phyloP scores from a whole-genome alignment of 2,329 filamentous ascomycete genomes.

The Lecanicillium sp. region DNA sequence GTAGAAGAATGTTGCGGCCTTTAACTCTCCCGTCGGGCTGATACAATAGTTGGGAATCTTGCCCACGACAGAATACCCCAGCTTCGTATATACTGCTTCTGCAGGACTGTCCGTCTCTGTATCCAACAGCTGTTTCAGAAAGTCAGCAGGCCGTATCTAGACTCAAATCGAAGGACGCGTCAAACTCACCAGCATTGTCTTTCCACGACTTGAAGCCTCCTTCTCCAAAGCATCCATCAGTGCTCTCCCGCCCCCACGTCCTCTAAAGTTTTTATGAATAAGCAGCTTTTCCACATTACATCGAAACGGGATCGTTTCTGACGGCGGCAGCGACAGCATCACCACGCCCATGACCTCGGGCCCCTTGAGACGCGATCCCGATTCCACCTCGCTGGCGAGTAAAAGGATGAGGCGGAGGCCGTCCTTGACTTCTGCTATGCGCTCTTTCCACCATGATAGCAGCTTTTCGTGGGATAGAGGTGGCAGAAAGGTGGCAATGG shows the following conservation, averaged over 20 bases:
- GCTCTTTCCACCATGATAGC: slow-evolving; percentile 46
- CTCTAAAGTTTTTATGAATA: slow-evolving; percentile 41
- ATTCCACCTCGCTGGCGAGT: slow-evolving; percentile 31
- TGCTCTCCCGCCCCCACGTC: slow-evolving; percentile 40
- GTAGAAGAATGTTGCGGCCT: slow-evolving; percentile 49
- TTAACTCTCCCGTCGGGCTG: slow-evolving; percentile 38
- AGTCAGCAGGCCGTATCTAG: background rate
- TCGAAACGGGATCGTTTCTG: slow-evolving; percentile 48
- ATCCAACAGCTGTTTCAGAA: slow-evolving; percentile 35
- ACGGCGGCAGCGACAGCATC: slow-evolving; percentile 41
- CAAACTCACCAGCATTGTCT: slow-evolving; percentile 43
- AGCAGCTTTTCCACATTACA: slow-evolving; percentile 50
- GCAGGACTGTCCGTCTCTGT: slow-evolving; percentile 43
- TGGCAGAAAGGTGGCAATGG: slow-evolving; percentile 50
- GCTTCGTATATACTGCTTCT: slow-evolving; percentile 42
- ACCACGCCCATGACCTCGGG: slow-evolving; percentile 46
- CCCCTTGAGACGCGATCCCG: slow-evolving; percentile 27
- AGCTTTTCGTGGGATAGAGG: slow-evolving; percentile 49
- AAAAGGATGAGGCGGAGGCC: slow-evolving; percentile 44
- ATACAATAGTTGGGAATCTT: slow-evolving; percentile 45
- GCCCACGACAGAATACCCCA: slow-evolving; percentile 50
- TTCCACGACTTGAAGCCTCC: slow-evolving; percentile 39
- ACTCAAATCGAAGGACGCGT: background rate
- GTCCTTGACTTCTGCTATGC: slow-evolving; percentile 36
- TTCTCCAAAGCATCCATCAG: slow-evolving; percentile 47